These are phyloP conservation scores for Termitomyces sp. DNA, from an alignment of 1,284 basidiomycete species.

Conservation along the genomic window DNA sequence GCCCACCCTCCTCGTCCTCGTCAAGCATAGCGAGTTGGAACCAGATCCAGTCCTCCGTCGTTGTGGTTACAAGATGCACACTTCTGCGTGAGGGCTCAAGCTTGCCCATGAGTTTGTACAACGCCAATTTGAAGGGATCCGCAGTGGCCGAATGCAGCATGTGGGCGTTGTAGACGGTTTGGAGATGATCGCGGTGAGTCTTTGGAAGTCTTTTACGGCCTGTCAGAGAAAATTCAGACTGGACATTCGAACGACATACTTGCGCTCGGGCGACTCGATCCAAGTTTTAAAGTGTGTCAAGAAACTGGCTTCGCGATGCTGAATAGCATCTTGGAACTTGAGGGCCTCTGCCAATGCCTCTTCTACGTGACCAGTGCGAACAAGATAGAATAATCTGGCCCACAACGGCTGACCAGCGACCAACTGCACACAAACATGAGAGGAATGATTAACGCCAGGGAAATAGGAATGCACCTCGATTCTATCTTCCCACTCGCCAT, in stretches of 20 bases:
- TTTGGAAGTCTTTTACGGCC: conserved; percentile 58
- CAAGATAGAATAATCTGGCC: conserved; percentile 89
- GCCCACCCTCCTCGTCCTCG: conserved; percentile 75
- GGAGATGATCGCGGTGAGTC: conserved; percentile 78
- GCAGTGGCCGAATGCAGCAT: conserved; percentile 82
- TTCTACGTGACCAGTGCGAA: conserved; percentile 78
- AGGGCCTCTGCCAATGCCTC: conserved; percentile 81
- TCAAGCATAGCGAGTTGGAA: conserved; percentile 90
- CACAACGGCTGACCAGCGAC: conserved; percentile 85
- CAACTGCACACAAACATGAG: conserved; percentile 39
- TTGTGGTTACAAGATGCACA: conserved; percentile 81
- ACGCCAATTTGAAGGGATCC: conserved; percentile 93
- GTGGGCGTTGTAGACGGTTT: conserved; percentile 88
- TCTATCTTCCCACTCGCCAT: conserved; percentile 79
- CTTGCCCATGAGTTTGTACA: conserved; percentile 95
- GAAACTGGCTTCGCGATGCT: conserved; percentile 82
- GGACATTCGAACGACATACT: conserved; percentile 37
- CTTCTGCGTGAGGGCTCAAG: conserved; percentile 82
- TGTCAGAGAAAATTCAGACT: conserved; percentile 4
- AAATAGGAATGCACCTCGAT: conserved; percentile 59
- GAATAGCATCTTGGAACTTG: conserved; percentile 70
- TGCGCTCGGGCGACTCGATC: conserved; percentile 78
- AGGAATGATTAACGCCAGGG: conserved; percentile 3
- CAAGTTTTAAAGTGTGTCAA: conserved; percentile 82
- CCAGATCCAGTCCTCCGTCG: conserved; percentile 99